A percentile compares a stretch with the other conserved stretches of the same genome.
phyloP scores from a whole-genome alignment of 352 stramenopile genomes.

The Albugo candida region DNA sequence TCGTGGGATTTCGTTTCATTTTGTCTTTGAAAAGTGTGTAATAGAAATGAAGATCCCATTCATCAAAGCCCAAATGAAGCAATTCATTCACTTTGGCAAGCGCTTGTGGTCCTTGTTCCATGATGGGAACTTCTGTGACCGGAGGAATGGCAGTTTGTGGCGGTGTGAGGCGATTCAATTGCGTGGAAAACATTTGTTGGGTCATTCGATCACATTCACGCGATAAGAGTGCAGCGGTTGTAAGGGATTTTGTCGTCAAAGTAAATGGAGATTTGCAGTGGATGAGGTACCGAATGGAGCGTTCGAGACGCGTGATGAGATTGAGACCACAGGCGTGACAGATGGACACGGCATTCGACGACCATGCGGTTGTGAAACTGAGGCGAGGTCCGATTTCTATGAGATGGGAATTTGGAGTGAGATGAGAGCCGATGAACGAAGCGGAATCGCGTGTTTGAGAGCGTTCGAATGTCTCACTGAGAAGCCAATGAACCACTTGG shows the following conservation, averaged over 20 bases:
- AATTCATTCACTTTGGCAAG: constrained; percentile 91
- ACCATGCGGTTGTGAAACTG: constrained; percentile 97
- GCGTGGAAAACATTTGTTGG: constrained; percentile 85
- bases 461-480: constrained; percentile 93
- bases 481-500: constrained; percentile 84
- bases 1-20: constrained; percentile 92
- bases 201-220: constrained; percentile 93
- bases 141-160: constrained; percentile 41
- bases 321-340: constrained; percentile 85
- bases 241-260: constrained; percentile 11
- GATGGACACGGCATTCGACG: constrained; percentile 95
- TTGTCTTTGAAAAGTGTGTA: constrained; percentile 94
- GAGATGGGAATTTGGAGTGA: constrained; percentile 13
- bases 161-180: constrained; percentile 84
- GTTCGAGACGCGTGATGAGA: constrained; percentile 86
- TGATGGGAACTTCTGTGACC: constrained; percentile 86
- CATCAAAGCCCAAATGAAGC: constrained; percentile 95
- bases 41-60: constrained; percentile 98
- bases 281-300: constrained; percentile 83
- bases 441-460: constrained; percentile 39
- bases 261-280: constrained; percentile 12
- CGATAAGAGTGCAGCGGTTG: constrained; percentile 33
- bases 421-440: constrained; percentile 35
- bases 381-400: constrained; percentile 96
- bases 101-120: constrained; percentile 84